These are phyloP conservation scores for Tolypocladium capitatum DNA, from an alignment of 2,329 filamentous ascomycete genomes.

Conservation along the genomic window DNA sequence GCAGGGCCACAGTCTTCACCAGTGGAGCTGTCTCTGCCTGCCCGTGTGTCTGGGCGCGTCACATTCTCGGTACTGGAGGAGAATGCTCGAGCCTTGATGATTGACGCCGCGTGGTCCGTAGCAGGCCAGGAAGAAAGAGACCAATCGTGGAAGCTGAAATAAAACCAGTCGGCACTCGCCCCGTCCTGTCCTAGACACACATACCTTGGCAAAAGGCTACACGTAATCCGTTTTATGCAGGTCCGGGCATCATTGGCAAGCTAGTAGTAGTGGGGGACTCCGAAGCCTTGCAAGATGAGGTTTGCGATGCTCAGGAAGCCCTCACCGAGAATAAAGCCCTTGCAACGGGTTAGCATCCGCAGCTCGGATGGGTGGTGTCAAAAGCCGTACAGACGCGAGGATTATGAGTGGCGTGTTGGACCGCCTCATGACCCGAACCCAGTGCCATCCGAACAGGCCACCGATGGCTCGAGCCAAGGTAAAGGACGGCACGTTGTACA, in stretches of 20 bases:
- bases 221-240: not conserved
- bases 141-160: constrained; percentile 40
- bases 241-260: not conserved
- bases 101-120: constrained; percentile 49
- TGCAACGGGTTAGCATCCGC: constrained; percentile 3
- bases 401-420: constrained; percentile 70
- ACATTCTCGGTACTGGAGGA: constrained; percentile 56
- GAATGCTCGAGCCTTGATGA: constrained; percentile 54
- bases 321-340: constrained; percentile 84
- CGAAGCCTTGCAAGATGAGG: constrained; percentile 62
- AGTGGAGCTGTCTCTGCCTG: constrained; percentile 34
- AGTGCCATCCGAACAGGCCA: constrained; percentile 64
- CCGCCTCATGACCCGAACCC: constrained; percentile 42
- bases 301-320: constrained; percentile 88
- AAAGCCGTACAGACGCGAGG: constrained; percentile 51
- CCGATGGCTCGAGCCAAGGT: constrained; percentile 79
- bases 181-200: not conserved
- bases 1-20: constrained; percentile 44
- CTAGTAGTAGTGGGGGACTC: constrained; percentile 63
- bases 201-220: not conserved
- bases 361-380: not conserved
- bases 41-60: constrained; percentile 52
- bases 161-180: constrained; percentile 4
- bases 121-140: constrained; percentile 25
- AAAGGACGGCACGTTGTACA: constrained; percentile 97